Evolutionary conservation across 768 basidiomycete genomes (phyloP).

Genomic region (Cubamyces sp.): DNA sequence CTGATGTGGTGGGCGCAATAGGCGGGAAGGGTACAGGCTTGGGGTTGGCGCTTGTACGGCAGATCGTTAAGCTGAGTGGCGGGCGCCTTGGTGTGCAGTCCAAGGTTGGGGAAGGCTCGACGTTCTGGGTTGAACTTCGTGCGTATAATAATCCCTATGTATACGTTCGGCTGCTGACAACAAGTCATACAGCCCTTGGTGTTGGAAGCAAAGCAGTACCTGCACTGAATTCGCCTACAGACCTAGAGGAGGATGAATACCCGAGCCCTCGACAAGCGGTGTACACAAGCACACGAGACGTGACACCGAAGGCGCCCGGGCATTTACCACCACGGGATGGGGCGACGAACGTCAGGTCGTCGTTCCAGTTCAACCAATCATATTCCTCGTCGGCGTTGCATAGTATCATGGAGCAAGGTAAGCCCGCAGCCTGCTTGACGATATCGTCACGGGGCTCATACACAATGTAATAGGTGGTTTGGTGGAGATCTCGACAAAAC

Average conservation of each 20-base stretch:
- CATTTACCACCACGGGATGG: not conserved
- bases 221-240: slow-evolving; percentile 23
- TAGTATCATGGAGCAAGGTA: slow-evolving; percentile 68
- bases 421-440: not conserved
- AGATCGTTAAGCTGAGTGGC: slow-evolving; percentile 54
- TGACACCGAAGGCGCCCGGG: not conserved
- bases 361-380: slow-evolving; percentile 24
- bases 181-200: slow-evolving; percentile 52
- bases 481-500: slow-evolving; percentile 57
- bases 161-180: not conserved
- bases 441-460: too few species aligned
- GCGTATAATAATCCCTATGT: slow-evolving; percentile 31
- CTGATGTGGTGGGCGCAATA: not conserved
- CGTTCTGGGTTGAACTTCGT: slow-evolving; percentile 88
- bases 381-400: slow-evolving; percentile 55
- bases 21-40: slow-evolving; percentile 58
- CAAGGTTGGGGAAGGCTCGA: slow-evolving; percentile 69
- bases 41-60: slow-evolving; percentile 54
- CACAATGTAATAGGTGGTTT: slow-evolving; percentile 47
- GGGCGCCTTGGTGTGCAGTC: slow-evolving; percentile 47
- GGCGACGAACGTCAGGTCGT: slow-evolving; percentile 1
- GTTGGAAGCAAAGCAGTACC: slow-evolving; percentile 60
- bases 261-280: slow-evolving; percentile 16
- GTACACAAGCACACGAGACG: slow-evolving; percentile 12
- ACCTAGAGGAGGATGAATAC: slow-evolving; percentile 17